phyloP scores from a whole-genome alignment of 148 eudicot species.

The Persicaria tinctoria region DNA sequence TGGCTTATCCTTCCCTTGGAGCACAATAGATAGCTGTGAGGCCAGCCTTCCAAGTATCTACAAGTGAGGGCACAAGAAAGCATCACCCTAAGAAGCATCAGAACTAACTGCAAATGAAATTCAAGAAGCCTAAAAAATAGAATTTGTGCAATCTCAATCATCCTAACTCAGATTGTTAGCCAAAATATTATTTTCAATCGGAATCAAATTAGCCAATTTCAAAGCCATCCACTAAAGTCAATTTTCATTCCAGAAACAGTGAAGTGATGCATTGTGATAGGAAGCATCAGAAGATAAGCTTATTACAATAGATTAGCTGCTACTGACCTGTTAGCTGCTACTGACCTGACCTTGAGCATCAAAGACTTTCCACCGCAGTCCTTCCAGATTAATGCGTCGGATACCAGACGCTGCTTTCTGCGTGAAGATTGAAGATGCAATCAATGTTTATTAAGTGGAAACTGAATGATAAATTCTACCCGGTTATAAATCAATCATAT shows the following conservation, averaged over 20 bases:
- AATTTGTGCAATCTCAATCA: background rate
- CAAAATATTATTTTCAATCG: background rate
- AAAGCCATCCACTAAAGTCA: background rate
- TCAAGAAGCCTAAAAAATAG: background rate
- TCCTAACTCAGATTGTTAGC: background rate
- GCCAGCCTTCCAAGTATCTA: constrained; percentile 92
- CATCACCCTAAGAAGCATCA: background rate
- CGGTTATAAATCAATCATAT: background rate
- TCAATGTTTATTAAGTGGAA: background rate
- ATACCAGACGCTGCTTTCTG: constrained; percentile 95
- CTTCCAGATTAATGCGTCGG: constrained; percentile 81
- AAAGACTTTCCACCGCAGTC: constrained; percentile 90
- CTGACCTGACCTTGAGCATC: constrained; percentile 94
- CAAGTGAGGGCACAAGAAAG: constrained; percentile 9
- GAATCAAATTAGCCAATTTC: background rate
- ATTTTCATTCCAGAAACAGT: background rate
- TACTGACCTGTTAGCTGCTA: constrained; percentile 41
- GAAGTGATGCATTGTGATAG: background rate
- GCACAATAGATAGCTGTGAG: constrained; percentile 78
- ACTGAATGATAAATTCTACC: background rate
- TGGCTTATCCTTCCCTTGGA: constrained; percentile 97
- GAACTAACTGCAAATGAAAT: too few species aligned
- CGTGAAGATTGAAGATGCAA: constrained; percentile 13
- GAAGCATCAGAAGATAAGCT: constrained; percentile 2
- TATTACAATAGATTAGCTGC: background rate